Base-by-base conservation (phyloP, 352 stramenopile genomes). In the Phytopythium litorale region DNA sequence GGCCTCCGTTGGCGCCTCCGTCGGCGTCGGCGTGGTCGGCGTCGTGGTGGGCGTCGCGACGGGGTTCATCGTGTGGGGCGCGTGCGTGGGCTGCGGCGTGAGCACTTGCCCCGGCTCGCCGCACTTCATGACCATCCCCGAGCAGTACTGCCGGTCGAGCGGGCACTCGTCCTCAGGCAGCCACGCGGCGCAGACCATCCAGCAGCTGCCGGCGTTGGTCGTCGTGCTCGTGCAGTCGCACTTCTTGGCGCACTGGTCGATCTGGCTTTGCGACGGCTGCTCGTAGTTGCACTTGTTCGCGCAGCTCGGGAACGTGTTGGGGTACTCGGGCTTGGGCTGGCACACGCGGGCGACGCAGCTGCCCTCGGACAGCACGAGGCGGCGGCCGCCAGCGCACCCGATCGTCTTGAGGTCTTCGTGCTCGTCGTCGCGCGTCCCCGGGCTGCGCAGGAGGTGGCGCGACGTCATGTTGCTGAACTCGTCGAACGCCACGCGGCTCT, bases 161-260 rank as follows among this genome's bases (percentile, higher is more conserved):
- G 73, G n/a, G 59, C 77, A 84, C 42, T 71, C 57, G 16, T 40
- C 48, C 46, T 19, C 23, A 12, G 46, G 23, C 1, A 77, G 55
- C 23, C 58, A 64, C 55, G 65, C 62, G 8, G 78, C 72, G 45
- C 79, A 88, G 13, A 83, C 62, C 76, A 87, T 87, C 79, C 79
- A 87, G 65, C 75, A 88, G 11, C 72, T 33, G 5, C 74, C 72
- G 2, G 64, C 71, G 13, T 68, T 25, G 4, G 42, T 68, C 7
- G 63, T 83, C 64, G 69, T 68, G 30, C 37, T 28, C 16, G 43
- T 63, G 58, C 75, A 84, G 25, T 78, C 68, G 58, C 78, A 88
- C 28, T 80, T 80, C 40, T 67, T 68, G 12, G 64, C 63, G 40
- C 78, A 88, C 37, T 75, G 70, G 21, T 65, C 66, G 8, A 71